Evolutionary conservation across 768 basidiomycete genomes (phyloP).

Genomic region (Lactarius psammicola): DNA sequence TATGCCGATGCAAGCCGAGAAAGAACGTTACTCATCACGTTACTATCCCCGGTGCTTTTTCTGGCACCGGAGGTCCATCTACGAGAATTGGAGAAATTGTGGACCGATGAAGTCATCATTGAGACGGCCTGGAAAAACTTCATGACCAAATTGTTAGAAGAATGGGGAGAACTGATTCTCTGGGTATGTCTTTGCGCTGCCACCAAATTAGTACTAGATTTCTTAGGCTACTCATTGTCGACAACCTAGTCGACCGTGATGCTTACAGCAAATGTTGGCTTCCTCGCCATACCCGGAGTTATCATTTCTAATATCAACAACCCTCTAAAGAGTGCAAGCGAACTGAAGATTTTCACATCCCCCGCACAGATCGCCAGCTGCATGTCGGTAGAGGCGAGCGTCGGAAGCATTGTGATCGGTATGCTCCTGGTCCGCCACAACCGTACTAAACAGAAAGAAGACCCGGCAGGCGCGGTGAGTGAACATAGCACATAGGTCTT

Average conservation of each 20-base stretch:
- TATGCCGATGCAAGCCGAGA: neutral
- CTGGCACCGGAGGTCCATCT: conserved; percentile 20
- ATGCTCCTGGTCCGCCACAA: conserved; percentile 47
- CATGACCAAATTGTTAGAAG: conserved; percentile 10
- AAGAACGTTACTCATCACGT: conserved; percentile 16
- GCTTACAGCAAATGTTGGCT: conserved; percentile 38
- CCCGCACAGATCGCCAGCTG: conserved; percentile 50
- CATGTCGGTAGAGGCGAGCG: conserved; percentile 45
- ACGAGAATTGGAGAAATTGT: conserved; percentile 13
- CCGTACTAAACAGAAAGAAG: conserved; percentile 37
- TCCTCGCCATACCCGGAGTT: conserved; percentile 38
- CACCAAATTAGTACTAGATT: neutral
- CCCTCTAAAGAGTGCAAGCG: neutral
- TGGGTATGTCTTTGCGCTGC: neutral
- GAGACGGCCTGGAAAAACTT: conserved; percentile 16
- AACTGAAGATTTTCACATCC: conserved; percentile 32
- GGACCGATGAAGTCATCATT: conserved; percentile 16
- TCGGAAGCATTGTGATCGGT: conserved; percentile 49
- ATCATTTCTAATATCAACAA: neutral
- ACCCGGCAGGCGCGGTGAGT: conserved; percentile 29
- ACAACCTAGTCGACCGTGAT: conserved; percentile 35
- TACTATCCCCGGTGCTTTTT: conserved; percentile 19
- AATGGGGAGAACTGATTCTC: conserved; percentile 21
- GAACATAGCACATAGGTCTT: neutral
- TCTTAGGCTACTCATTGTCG: neutral